Evolutionary conservation across 352 stramenopile genomes (phyloP).

Genomic region (Phytophthora agathidicida): DNA sequence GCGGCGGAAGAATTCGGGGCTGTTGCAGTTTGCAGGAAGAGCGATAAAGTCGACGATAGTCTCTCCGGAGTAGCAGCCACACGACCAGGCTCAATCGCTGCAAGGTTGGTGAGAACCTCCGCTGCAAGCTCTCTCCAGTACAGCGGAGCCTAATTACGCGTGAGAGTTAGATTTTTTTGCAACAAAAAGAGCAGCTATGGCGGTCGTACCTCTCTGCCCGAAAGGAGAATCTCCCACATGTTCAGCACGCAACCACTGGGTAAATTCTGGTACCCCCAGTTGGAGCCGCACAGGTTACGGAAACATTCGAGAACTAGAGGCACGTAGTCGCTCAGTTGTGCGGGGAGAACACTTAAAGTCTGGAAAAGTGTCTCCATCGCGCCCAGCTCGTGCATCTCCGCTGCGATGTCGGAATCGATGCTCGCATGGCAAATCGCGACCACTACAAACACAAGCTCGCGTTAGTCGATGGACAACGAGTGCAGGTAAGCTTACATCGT

Average conservation of each 20-base stretch:
- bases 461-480: too few species aligned
- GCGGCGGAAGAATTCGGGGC: background rate
- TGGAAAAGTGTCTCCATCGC: slow-evolving; percentile 37
- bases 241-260: slow-evolving; percentile 20
- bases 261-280: slow-evolving; percentile 10
- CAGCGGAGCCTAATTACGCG: background rate
- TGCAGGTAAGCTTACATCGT: background rate
- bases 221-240: slow-evolving; percentile 38
- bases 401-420: slow-evolving; percentile 57
- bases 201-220: slow-evolving; percentile 19
- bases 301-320: slow-evolving; percentile 49
- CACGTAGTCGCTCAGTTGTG: slow-evolving; percentile 15
- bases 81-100: slow-evolving; percentile 18
- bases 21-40: slow-evolving; percentile 36
- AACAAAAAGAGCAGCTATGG: too few species aligned
- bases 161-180: background rate
- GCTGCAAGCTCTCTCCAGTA: slow-evolving; percentile 39
- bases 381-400: slow-evolving; percentile 47
- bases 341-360: slow-evolving; percentile 27
- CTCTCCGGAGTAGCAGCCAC: slow-evolving; percentile 31
- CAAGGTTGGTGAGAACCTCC: slow-evolving; percentile 52
- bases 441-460: slow-evolving; percentile 42
- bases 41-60: slow-evolving; percentile 35
- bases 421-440: slow-evolving; percentile 62
- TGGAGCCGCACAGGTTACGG: slow-evolving; percentile 56